phyloP scores from a whole-genome alignment of 805 yeast genomes.

The Scheffersomyces ergatensis region DNA sequence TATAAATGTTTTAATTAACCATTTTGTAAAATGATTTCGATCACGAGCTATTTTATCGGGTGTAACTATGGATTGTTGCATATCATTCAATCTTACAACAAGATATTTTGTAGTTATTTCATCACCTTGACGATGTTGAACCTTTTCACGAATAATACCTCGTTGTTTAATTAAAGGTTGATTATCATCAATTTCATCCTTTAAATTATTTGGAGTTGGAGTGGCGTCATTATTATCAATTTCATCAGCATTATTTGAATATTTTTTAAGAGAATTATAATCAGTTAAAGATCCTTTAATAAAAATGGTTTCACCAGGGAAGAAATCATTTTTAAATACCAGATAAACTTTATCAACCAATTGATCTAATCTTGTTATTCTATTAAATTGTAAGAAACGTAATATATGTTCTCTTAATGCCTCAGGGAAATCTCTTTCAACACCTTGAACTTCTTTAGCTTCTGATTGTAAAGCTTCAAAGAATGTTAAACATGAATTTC shows the following conservation, averaged over 20 bases:
- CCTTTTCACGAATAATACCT: slow-evolving; percentile 81
- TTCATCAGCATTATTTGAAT: background rate
- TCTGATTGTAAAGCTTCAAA: slow-evolving; percentile 87
- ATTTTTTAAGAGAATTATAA: background rate
- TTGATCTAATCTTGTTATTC: slow-evolving; percentile 76
- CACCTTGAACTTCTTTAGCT: slow-evolving; percentile 49
- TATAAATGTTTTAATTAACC: slow-evolving; percentile 84
- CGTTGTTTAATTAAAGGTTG: slow-evolving; percentile 27
- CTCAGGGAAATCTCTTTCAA: slow-evolving; percentile 85
- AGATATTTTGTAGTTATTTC: slow-evolving; percentile 58
- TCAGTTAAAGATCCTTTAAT: slow-evolving; percentile 36
- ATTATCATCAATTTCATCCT: background rate
- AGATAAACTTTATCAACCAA: slow-evolving; percentile 85
- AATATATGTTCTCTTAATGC: slow-evolving; percentile 91
- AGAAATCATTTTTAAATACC: slow-evolving; percentile 75
- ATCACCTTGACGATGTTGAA: slow-evolving; percentile 59
- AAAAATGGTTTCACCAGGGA: slow-evolving; percentile 84
- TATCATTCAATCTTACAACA: slow-evolving; percentile 54
- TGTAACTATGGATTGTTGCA: slow-evolving; percentile 65
- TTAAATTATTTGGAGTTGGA: slow-evolving; percentile 4
- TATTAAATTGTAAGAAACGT: slow-evolving; percentile 76
- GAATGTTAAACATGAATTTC: slow-evolving; percentile 85
- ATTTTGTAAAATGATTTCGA: slow-evolving; percentile 83
- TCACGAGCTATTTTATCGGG: slow-evolving; percentile 76
- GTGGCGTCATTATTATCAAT: slow-evolving; percentile 13